Evolutionary conservation across 495 filamentous ascomycete species (phyloP), one percentile per base, ranked within the genome.

Genomic region (Neurospora sp.): DNA sequence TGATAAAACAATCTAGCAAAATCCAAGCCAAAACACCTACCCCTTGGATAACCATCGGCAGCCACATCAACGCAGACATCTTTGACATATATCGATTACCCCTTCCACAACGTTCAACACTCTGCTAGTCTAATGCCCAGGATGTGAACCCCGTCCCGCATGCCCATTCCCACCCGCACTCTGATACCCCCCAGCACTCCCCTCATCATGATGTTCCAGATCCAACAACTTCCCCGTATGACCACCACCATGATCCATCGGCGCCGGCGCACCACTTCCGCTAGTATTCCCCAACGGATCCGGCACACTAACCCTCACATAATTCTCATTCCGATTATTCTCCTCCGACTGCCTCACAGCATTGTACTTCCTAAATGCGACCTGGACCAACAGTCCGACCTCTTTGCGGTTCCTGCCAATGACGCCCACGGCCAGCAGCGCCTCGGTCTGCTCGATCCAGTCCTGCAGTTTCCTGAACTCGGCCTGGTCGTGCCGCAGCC

Each of bases 341-440:
- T 84, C 82, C 71, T 82, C 83, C 69, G 78, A 82, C 73, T 75
- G 74, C 75, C 80, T 84, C 1, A 80, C 84, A 2, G 82, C 83
- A 69, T 85, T 84, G 71, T 84, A 84, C 44, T 81, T 81, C 69
- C 78, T 82, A 71, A 85, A 85, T 5, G 82, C 82, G 22, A 79
- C 76, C 75, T 85, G 82, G 27, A 85, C 82, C 31, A 85, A 70
- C 12, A 80, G n/a, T 0, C 84, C 82, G 12, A 83, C 82, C 77
- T 85, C 84, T 69, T 80, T 81, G 12, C 84, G 77, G 73, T 83
- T 80, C 14, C 80, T 77, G 5, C 81, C 85, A 68, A 84, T 82
- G 8, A 84, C 84, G n/a, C 82, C 84, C 16, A 75, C 79, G 66
- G 79, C 71, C 70, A 82, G 68, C 68, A 82, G 39, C 31, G 78